Conservation (phyloP, 75 land plant species). For the Cunninghamia lanceolata region DNA sequence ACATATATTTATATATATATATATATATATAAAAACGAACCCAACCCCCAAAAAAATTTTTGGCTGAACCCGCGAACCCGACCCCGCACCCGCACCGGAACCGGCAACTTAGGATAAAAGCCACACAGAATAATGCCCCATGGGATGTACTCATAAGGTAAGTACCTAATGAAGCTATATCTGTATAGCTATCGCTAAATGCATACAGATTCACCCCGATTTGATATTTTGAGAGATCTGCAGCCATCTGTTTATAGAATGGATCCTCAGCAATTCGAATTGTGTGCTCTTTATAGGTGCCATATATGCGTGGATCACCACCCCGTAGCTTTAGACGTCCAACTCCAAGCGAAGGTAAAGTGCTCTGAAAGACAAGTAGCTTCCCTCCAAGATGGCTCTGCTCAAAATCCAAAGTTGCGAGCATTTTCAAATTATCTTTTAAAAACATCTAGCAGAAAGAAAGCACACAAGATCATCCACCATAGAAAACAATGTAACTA, state of each 20-base stretch:
- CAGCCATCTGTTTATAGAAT: conserved; percentile 99
- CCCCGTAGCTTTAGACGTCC: conserved; percentile 89
- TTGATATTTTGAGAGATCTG: conserved; percentile 89
- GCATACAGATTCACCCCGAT: conserved; percentile 89
- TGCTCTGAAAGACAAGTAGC: conserved; percentile 83
- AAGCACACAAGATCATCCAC: not conserved
- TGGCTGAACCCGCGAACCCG: too few species aligned
- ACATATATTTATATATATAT: too few species aligned
- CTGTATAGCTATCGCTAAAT: conserved; percentile 79
- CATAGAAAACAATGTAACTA: not conserved
- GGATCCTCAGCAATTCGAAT: conserved; percentile 84
- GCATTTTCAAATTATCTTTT: not conserved
- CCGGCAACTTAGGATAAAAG: too few species aligned
- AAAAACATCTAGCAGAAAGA: not conserved
- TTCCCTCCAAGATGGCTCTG: conserved; percentile 98
- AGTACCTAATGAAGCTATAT: conserved; percentile 91
- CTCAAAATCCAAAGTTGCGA: not conserved
- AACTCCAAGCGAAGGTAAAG: conserved; percentile 92
- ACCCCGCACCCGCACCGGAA: too few species aligned
- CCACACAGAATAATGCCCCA: too few species aligned
- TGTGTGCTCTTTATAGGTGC: conserved; percentile 83
- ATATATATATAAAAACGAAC: too few species aligned
- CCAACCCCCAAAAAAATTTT: too few species aligned
- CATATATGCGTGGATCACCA: conserved; percentile 81
- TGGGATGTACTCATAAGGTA: too few species aligned